Evolutionary conservation across 345 rosid species (phyloP).

Genomic region (Populus deltoides): DNA sequence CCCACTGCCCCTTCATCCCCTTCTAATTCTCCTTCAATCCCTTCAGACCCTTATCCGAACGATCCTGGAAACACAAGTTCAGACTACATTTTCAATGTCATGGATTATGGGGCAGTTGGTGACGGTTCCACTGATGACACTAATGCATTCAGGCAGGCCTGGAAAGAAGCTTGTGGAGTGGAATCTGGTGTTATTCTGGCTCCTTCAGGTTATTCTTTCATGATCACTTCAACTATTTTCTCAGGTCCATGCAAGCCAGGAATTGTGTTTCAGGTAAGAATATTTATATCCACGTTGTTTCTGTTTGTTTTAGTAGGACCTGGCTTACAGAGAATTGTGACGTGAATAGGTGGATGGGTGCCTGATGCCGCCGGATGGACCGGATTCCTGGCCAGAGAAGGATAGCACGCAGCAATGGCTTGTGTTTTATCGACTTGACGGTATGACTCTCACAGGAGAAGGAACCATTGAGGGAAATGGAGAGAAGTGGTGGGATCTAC

Average conservation of each 20-base stretch:
- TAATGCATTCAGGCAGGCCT: constrained; percentile 64
- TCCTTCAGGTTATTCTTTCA: constrained; percentile 61
- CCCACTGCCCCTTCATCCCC: constrained; percentile 30
- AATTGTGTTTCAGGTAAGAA: constrained; percentile 66
- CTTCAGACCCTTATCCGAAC: constrained; percentile 66
- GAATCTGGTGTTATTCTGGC: constrained; percentile 61
- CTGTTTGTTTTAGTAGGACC: background rate
- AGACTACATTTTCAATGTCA: constrained; percentile 57
- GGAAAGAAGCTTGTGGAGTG: constrained; percentile 89
- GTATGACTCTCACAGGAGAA: constrained; percentile 61
- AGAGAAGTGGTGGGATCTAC: constrained; percentile 96
- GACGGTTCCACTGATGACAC: constrained; percentile 84
- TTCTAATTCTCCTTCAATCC: constrained; percentile 31
- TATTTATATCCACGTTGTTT: background rate
- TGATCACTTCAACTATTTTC: constrained; percentile 83
- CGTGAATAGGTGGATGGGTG: constrained; percentile 63
- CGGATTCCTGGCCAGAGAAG: constrained; percentile 72
- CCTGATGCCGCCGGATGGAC: constrained; percentile 90
- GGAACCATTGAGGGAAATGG: constrained; percentile 97
- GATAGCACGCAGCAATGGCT: constrained; percentile 88
- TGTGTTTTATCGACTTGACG: constrained; percentile 69
- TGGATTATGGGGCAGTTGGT: constrained; percentile 73
- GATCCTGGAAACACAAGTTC: constrained; percentile 36
- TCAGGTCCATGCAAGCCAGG: constrained; percentile 88
- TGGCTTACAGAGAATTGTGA: background rate